Percentiles rank a stretch among this genome's conserved stretches.
phyloP scores from a whole-genome alignment of 1,284 basidiomycete genomes.

The Exobasidium rhododendri region DNA sequence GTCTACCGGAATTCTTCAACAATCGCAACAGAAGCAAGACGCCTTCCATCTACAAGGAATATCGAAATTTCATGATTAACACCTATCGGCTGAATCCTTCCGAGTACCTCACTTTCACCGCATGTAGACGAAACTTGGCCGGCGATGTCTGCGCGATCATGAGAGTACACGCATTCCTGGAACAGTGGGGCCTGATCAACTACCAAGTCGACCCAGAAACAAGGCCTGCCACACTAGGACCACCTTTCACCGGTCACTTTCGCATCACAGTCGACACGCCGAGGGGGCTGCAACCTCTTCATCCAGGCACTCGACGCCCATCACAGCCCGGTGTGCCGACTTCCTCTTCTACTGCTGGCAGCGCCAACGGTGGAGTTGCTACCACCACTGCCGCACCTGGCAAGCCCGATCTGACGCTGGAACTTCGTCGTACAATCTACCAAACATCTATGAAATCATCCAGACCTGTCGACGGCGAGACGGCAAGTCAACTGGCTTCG shows the following conservation, averaged over 20 bases:
- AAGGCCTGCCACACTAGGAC: slow-evolving; percentile 85
- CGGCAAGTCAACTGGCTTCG: slow-evolving; percentile 44
- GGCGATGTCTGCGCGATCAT: slow-evolving; percentile 98
- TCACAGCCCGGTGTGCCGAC: not conserved
- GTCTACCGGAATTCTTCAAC: slow-evolving; percentile 97
- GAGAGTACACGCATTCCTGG: slow-evolving; percentile 96
- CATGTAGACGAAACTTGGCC: slow-evolving; percentile 89
- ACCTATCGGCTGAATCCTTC: slow-evolving; percentile 89
- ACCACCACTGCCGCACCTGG: not conserved
- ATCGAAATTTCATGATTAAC: slow-evolving; percentile 99
- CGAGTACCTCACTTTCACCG: slow-evolving; percentile 97
- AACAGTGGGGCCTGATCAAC: slow-evolving; percentile 98
- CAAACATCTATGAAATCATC: slow-evolving; percentile 50
- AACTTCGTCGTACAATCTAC: slow-evolving; percentile 50
- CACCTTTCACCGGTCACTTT: slow-evolving; percentile 98
- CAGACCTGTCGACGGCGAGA: slow-evolving; percentile 40
- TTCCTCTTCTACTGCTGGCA: not conserved
- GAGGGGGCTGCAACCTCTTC: slow-evolving; percentile 87
- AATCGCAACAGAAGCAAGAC: slow-evolving; percentile 82
- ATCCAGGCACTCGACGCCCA: slow-evolving; percentile 63
- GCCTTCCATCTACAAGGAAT: slow-evolving; percentile 96
- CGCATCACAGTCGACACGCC: slow-evolving; percentile 95
- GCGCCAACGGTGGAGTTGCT: slow-evolving; percentile 54
- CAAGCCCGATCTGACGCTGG: slow-evolving; percentile 56
- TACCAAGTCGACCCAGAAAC: slow-evolving; percentile 99